Conservation (phyloP, 495 filamentous ascomycete genomes). For the Penicillium pancosmium region DNA sequence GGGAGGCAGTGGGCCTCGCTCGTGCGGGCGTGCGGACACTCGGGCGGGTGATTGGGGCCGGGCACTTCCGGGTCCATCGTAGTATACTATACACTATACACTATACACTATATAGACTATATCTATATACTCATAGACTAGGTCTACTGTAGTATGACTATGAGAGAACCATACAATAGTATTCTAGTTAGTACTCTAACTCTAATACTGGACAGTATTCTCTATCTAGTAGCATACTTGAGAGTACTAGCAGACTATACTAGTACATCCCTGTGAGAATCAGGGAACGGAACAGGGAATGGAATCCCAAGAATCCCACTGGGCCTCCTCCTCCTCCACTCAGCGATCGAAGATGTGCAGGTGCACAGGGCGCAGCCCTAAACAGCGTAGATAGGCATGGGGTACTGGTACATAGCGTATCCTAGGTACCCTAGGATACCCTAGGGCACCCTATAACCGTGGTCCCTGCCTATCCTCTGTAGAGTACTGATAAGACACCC, state of each 20-base stretch:
- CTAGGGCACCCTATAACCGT: too few species aligned
- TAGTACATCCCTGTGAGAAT: slow-evolving; percentile 2
- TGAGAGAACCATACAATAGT: too few species aligned
- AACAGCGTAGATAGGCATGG: neutral
- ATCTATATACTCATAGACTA: too few species aligned
- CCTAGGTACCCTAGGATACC: neutral
- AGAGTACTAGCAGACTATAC: neutral
- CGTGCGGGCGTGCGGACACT: neutral
- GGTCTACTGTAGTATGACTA: too few species aligned
- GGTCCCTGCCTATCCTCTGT: neutral
- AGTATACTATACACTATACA: too few species aligned
- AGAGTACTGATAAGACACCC: slow-evolving; percentile 21
- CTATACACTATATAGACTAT: neutral
- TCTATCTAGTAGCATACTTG: too few species aligned
- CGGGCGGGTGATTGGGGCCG: slow-evolving; percentile 2
- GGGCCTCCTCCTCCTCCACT: neutral
- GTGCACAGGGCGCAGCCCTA: slow-evolving; percentile 7
- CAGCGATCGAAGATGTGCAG: neutral
- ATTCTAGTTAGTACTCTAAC: too few species aligned
- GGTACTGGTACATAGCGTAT: neutral
- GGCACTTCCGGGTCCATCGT: neutral
- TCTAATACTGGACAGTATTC: neutral
- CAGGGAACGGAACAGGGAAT: neutral
- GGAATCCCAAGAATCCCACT: neutral
- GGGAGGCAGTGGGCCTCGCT: neutral